These are phyloP conservation scores for Dysphania ambrosioides DNA, from an alignment of 148 eudicot species.

Conservation along the genomic window DNA sequence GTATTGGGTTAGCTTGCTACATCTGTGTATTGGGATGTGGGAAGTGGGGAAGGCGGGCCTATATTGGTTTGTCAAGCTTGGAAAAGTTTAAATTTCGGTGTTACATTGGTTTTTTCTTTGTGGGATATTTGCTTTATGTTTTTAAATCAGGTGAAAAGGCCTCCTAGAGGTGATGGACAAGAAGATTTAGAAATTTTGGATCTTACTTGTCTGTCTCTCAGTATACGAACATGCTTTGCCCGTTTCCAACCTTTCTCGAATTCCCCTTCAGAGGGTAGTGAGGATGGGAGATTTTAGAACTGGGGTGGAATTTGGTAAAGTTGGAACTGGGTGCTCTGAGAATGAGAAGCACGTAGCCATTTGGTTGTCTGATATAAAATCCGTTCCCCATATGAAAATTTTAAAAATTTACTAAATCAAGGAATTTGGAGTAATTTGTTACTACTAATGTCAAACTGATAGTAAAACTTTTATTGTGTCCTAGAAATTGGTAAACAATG, in stretches of 20 bases:
- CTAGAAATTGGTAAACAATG: no score
- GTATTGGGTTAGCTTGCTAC: conserved; percentile 1
- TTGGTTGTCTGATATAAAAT: no score
- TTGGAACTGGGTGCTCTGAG: no score
- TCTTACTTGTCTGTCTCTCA: not conserved
- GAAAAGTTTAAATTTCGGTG: not conserved
- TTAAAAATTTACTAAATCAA: no score
- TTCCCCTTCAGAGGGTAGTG: not conserved
- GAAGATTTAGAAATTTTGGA: not conserved
- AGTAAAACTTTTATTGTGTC: no score
- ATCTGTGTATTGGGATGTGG: not conserved
- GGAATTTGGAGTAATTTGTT: no score
- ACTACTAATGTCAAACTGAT: not conserved
- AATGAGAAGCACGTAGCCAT: no score
- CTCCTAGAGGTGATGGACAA: not conserved
- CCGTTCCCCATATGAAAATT: no score
- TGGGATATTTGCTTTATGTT: not conserved
- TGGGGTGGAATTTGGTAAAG: no score
- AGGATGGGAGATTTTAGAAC: not conserved
- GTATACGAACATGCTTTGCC: not conserved
- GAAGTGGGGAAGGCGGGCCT: not conserved
- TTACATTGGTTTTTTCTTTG: not conserved
- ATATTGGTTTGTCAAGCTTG: not conserved
- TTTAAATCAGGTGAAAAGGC: not conserved
- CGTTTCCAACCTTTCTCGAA: not conserved